Evolutionary conservation across 139 green algal species (phyloP).

Genomic region (Asterochloris sp.): DNA sequence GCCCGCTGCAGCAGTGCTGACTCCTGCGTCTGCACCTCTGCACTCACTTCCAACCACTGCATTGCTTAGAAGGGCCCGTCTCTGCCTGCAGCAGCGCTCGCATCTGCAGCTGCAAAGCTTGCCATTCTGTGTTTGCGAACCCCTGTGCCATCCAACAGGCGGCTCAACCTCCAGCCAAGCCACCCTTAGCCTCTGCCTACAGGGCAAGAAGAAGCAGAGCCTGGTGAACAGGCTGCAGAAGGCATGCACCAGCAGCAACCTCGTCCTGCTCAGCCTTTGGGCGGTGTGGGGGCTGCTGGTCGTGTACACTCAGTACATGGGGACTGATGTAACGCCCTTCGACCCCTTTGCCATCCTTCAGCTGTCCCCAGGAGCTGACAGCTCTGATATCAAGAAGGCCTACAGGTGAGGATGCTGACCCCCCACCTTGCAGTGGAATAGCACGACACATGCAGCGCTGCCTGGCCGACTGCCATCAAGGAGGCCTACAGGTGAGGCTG

Average conservation of each 20-base stretch:
- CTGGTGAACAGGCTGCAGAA: background rate
- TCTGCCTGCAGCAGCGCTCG: background rate
- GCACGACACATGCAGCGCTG: too few species aligned
- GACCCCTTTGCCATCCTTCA: constrained; percentile 90
- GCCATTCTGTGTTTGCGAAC: background rate
- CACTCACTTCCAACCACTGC: background rate
- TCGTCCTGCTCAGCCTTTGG: constrained; percentile 60
- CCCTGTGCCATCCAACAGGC: background rate
- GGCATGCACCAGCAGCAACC: constrained; percentile 31
- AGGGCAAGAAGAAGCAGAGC: constrained; percentile 10
- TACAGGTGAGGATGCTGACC: constrained; percentile 44
- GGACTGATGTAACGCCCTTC: constrained; percentile 61
- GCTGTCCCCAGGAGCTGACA: constrained; percentile 46
- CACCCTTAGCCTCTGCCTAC: constrained; percentile 10
- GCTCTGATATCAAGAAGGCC: constrained; percentile 75
- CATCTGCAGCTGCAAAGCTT: too few species aligned
- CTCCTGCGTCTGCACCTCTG: background rate
- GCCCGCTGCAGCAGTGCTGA: too few species aligned
- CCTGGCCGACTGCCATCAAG: constrained; percentile 58
- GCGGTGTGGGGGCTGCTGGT: constrained; percentile 45
- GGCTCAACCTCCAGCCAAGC: background rate
- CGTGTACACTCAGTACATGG: constrained; percentile 46
- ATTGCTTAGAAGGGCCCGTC: background rate
- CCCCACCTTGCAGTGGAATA: constrained; percentile 45
- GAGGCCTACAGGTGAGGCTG: constrained; percentile 60